These are phyloP conservation scores for Alloteropsis semialata DNA, from an alignment of 176 grass and related monocot genomes.

Conservation along the genomic window DNA sequence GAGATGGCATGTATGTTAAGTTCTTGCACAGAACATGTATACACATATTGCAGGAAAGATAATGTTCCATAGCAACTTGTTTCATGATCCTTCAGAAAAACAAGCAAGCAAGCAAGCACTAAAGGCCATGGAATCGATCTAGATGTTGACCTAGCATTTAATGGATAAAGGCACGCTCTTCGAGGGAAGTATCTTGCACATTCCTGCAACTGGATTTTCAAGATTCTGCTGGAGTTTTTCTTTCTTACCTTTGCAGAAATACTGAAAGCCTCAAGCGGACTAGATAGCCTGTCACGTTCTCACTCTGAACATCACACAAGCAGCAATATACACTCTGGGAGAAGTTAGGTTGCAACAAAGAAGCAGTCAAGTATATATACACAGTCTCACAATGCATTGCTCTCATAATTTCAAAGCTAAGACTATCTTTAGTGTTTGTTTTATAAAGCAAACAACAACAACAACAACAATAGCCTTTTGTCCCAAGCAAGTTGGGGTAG, in stretches of 20 bases:
- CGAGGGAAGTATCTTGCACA: constrained; percentile 31
- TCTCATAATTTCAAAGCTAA: constrained; percentile 21
- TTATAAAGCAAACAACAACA: background rate
- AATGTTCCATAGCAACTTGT: constrained; percentile 35
- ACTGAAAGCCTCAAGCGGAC: background rate
- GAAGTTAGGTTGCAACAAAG: background rate
- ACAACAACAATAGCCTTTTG: no score
- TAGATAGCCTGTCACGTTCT: background rate
- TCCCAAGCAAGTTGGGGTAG: no score
- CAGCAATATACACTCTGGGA: background rate
- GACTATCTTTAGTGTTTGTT: background rate
- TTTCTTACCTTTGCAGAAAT: background rate
- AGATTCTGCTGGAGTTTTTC: constrained; percentile 16
- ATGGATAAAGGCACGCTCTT: constrained; percentile 46
- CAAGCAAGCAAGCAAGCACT: constrained; percentile 12
- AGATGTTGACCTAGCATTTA: constrained; percentile 51
- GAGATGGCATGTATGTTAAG: background rate
- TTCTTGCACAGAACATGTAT: background rate
- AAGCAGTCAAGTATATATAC: background rate
- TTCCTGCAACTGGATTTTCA: constrained; percentile 34
- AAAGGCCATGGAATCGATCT: constrained; percentile 24
- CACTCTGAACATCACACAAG: background rate
- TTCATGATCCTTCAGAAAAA: constrained; percentile 34
- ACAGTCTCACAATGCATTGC: background rate
- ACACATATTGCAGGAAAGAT: constrained; percentile 19